Percentiles rank a stretch among this genome's conserved stretches.
These are phyloP conservation scores for Ophiocordyceps sinensis DNA, from an alignment of 2,329 filamentous ascomycete genomes.

Conservation along the genomic window DNA sequence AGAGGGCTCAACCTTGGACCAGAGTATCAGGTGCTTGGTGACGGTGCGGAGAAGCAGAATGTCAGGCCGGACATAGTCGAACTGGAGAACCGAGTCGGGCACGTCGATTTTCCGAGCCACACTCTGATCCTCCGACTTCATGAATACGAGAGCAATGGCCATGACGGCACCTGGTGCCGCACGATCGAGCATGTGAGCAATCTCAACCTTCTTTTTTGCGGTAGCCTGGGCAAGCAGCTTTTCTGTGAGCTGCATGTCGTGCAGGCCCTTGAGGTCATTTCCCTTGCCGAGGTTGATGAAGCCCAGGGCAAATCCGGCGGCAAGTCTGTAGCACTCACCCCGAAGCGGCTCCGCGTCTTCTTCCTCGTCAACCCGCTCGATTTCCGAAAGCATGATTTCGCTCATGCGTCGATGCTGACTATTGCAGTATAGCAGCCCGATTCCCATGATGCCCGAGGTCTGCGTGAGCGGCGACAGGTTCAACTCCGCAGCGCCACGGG, in stretches of 20 bases:
- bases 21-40: constrained; percentile 83
- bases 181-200: constrained; percentile 85
- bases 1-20: constrained; percentile 65
- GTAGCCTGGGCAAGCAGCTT: constrained; percentile 76
- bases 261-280: constrained; percentile 70
- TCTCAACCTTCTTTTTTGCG: constrained; percentile 75
- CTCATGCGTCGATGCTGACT: constrained; percentile 98
- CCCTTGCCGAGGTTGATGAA: constrained; percentile 92
- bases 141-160: constrained; percentile 81
- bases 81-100: constrained; percentile 78
- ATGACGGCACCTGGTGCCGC: constrained; percentile 88
- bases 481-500: constrained; percentile 79
- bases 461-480: constrained; percentile 89
- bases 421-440: constrained; percentile 83
- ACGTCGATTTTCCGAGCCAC: constrained; percentile 88
- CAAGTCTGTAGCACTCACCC: constrained; percentile 91
- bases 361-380: constrained; percentile 67
- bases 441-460: constrained; percentile 93
- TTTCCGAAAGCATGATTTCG: constrained; percentile 96
- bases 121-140: constrained; percentile 85
- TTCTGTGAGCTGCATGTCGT: constrained; percentile 88
- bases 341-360: constrained; percentile 76
- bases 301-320: constrained; percentile 83
- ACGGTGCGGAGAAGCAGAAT: constrained; percentile 81
- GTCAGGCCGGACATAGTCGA: constrained; percentile 90